Conservation (phyloP, 164 flowering plant genomes). For the Tinospora cordifolia region DNA sequence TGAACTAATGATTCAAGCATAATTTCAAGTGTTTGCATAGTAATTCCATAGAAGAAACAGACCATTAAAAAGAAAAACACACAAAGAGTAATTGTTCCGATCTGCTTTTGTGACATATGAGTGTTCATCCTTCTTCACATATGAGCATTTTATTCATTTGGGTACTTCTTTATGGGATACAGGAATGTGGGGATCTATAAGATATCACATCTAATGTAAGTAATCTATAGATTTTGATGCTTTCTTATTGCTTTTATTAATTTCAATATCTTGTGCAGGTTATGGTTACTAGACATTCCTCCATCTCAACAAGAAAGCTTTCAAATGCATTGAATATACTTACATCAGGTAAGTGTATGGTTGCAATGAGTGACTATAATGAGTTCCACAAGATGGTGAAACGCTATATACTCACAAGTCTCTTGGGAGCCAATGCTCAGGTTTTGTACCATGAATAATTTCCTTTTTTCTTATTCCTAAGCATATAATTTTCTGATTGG, state of each 20-base stretch:
- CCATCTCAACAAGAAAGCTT: constrained; percentile 82
- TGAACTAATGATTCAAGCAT: no score
- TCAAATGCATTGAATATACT: constrained; percentile 65
- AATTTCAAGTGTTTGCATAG: no score
- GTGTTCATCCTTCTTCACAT: no score
- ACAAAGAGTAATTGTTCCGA: no score
- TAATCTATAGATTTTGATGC: not conserved
- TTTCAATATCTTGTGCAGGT: constrained; percentile 44
- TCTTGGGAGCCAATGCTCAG: constrained; percentile 82
- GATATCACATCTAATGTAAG: not conserved
- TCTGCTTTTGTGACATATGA: no score
- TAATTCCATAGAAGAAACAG: no score
- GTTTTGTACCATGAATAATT: constrained; percentile 25
- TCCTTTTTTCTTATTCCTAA: not conserved
- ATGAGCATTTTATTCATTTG: not conserved
- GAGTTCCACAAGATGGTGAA: constrained; percentile 73
- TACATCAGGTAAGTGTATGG: constrained; percentile 63
- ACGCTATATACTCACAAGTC: constrained; percentile 40
- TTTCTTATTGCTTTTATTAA: constrained; percentile 5
- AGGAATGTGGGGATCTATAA: not conserved
- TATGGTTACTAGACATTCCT: constrained; percentile 71
- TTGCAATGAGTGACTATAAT: constrained; percentile 84
- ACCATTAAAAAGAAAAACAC: no score
- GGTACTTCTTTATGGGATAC: not conserved
- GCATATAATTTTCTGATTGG: not conserved